Base-by-base conservation (phyloP, 2,329 filamentous ascomycete species). In the Diplodia sapinea region DNA sequence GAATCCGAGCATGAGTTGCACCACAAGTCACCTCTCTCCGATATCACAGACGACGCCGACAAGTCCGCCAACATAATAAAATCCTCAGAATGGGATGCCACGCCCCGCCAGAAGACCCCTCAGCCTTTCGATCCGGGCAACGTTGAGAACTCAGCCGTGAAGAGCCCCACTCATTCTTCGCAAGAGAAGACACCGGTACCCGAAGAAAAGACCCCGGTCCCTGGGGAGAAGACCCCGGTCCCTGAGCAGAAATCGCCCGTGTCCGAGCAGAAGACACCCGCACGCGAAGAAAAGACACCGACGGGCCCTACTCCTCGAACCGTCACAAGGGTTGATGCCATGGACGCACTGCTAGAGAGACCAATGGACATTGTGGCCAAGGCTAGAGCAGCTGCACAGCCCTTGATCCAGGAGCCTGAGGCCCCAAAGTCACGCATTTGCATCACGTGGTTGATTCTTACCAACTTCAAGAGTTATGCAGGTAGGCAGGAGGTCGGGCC, bases 391-490 rank as follows among this genome's bases (percentile, higher is more conserved):
- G 83, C 90, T 74, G 83, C 79, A 2, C 78, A 88, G 31, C 80
- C 84, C 6, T 85, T 87, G 0, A 81, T 88, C n/a, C 87, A 92
- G 52, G 91, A 96, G 77, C 88, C 92, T 31, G 87, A 86, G 0
- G 89, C 86, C 0, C 91, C 93, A 1, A 96, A 94, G 77, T 84
- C 93, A 64, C 91, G 95, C 65, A 94, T 95, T 71, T 94, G 98
- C 65, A 94, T 99, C 71, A 95, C 92, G 20, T 93, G 97, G 76
- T 84, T 99, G 59, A 89, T 96, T 69, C 85, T 99, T 72, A 96
- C 88, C 71, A 99, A 99, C 80, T 99, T 99, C 87, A 99, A 99
- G 83, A 98, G 94, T 82, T 99, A 99, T 78, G 95, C 95, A 17
- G 95, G 95, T 4, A 86, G 91, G 70, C 95, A 99, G 78, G 91